A percentile compares a stretch with the other conserved stretches of the same genome.
Conservation (phyloP, 2,329 filamentous ascomycete species). For the Cercospora zeae-maydis region DNA sequence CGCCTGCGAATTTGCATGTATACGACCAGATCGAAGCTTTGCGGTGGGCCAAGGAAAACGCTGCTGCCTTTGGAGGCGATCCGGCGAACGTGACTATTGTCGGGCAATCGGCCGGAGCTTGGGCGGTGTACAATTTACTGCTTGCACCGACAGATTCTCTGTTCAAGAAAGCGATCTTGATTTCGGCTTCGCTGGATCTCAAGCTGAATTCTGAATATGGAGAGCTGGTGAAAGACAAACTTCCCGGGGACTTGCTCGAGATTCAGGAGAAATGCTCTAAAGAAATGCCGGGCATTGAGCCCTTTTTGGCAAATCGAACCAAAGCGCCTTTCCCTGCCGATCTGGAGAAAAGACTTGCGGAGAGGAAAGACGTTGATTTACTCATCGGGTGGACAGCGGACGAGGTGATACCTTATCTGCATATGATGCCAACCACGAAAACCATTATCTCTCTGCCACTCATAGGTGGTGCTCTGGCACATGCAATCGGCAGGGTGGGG, state of each 20-base stretch:
- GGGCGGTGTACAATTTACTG: conserved; percentile 1
- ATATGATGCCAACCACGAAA: neutral
- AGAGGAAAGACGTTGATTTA: neutral
- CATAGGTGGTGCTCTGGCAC: neutral
- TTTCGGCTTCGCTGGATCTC: neutral
- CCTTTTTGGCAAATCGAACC: neutral
- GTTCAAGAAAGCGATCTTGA: neutral
- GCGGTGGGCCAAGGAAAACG: conserved; percentile 1
- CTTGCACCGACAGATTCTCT: conserved; percentile 1
- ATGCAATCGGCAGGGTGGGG: neutral
- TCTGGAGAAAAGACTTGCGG: neutral
- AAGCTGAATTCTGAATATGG: neutral
- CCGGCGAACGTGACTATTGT: neutral
- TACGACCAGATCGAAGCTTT: conserved; percentile 5
- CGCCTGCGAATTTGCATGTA: neutral
- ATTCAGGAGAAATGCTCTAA: neutral
- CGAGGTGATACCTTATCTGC: neutral
- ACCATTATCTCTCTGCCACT: neutral
- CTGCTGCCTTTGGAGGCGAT: conserved; percentile 3
- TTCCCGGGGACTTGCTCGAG: neutral
- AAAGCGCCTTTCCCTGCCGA: neutral
- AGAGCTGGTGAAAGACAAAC: neutral
- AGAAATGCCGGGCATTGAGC: neutral
- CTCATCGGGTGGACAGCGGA: neutral
- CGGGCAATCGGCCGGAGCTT: conserved; percentile 3